These are phyloP conservation scores for Cavenderia fasciculata DNA, from an alignment of 78 protist species.

Conservation along the genomic window DNA sequence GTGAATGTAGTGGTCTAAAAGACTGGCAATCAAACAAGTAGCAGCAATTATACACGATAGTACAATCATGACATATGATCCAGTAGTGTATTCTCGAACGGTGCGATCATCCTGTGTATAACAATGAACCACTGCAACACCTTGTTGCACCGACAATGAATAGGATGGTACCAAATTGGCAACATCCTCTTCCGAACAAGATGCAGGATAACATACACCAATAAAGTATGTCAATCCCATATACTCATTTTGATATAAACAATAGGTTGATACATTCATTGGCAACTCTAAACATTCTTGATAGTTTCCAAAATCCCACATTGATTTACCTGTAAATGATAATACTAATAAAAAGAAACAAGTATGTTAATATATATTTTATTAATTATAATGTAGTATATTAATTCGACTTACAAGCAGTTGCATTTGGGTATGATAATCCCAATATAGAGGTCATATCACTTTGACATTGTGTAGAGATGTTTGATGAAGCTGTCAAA, in stretches of 20 bases:
- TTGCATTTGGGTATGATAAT: too few species aligned
- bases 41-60: not conserved
- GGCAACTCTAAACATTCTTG: slow-evolving; percentile 10
- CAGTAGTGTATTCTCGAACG: not conserved
- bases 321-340: too few species aligned
- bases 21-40: not conserved
- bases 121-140: slow-evolving; percentile 20
- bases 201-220: slow-evolving; percentile 55
- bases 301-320: slow-evolving; percentile 27
- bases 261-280: slow-evolving; percentile 1
- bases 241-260: not conserved
- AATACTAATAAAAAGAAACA: too few species aligned
- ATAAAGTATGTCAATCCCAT: not conserved
- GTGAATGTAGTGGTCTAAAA: not conserved
- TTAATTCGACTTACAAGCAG: too few species aligned
- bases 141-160: not conserved
- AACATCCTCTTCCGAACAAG: slow-evolving; percentile 24
- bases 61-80: not conserved
- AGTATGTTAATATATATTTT: too few species aligned
- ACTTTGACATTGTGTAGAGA: too few species aligned
- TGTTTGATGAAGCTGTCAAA: too few species aligned
- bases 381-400: too few species aligned
- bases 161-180: not conserved
- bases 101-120: not conserved
- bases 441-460: too few species aligned